Percentiles rank a stretch among this genome's conserved stretches.
These are phyloP conservation scores for Prototheca cutis DNA, from an alignment of 163 green algal genomes.

Conservation along the genomic window DNA sequence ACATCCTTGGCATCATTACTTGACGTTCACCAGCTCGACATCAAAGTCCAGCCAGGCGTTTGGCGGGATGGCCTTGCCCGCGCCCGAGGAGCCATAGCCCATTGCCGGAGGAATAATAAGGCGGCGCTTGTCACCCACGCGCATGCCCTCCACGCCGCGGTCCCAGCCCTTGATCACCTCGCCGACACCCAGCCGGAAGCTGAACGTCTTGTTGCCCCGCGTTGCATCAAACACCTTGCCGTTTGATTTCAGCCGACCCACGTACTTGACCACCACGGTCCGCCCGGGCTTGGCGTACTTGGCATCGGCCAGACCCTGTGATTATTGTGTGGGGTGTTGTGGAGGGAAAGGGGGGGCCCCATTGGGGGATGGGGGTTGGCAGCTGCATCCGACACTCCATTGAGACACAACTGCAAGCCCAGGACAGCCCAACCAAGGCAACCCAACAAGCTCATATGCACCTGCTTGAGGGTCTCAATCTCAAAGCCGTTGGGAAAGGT, in stretches of 20 bases:
- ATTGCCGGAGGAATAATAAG: constrained; percentile 82
- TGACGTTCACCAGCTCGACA: constrained; percentile 79
- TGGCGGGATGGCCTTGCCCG: constrained; percentile 61
- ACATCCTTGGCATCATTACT: no score
- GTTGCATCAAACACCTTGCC: constrained; percentile 90
- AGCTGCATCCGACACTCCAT: no score
- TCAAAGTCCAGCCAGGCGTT: constrained; percentile 87
- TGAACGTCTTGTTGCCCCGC: constrained; percentile 66
- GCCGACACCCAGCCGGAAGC: constrained; percentile 76
- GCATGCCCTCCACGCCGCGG: constrained; percentile 87
- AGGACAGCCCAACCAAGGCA: no score
- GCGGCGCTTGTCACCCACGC: constrained; percentile 87
- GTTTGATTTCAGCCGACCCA: constrained; percentile 62
- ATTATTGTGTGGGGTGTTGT: no score
- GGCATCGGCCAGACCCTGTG: constrained; percentile 37
- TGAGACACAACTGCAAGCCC: no score
- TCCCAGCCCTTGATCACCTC: constrained; percentile 88
- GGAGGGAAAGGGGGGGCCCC: background rate
- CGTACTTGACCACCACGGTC: constrained; percentile 67
- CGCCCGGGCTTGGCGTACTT: constrained; percentile 79
- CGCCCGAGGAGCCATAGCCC: constrained; percentile 48
- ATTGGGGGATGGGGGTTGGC: no score
- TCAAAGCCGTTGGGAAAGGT: constrained; percentile 75
- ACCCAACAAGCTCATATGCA: no score
- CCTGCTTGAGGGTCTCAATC: constrained; percentile 54